phyloP scores from a whole-genome alignment of 164 flowering plant species.

The Magnolia changhungtana region DNA sequence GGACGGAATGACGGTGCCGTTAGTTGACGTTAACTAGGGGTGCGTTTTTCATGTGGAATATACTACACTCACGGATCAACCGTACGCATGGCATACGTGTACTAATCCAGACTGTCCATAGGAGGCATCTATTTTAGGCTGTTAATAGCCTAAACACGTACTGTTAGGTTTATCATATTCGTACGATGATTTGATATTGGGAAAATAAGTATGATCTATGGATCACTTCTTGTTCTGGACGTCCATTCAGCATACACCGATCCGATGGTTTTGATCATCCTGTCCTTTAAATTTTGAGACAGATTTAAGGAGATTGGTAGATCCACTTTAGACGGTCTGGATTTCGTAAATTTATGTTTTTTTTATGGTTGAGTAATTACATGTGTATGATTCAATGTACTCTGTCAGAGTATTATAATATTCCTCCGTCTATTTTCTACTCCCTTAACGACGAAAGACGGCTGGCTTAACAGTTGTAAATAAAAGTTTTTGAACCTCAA shows the following conservation, averaged over 20 bases:
- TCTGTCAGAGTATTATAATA: background rate
- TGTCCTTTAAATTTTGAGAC: background rate
- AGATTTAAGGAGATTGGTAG: background rate
- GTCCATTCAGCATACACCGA: too few species aligned
- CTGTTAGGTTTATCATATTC: too few species aligned
- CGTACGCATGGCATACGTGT: background rate
- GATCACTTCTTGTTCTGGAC: too few species aligned
- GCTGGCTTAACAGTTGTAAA: conserved; percentile 24
- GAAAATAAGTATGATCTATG: too few species aligned
- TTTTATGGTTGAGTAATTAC: background rate
- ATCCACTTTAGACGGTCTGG: too few species aligned
- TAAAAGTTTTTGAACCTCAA: conserved; percentile 81
- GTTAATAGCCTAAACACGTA: too few species aligned
- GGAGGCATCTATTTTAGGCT: too few species aligned
- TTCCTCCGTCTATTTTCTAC: background rate
- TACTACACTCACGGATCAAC: background rate
- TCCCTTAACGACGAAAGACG: conserved; percentile 40
- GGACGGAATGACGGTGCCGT: conserved; percentile 49
- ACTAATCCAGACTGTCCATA: too few species aligned
- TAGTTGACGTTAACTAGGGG: conserved; percentile 24
- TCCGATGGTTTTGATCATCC: background rate
- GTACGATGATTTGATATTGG: too few species aligned
- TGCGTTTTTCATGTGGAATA: background rate
- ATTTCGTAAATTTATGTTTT: too few species aligned
- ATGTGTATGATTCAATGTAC: too few species aligned